Conservation (phyloP, 1,139 yeast genomes). For the Lodderomyces pseudojiufengensis region DNA sequence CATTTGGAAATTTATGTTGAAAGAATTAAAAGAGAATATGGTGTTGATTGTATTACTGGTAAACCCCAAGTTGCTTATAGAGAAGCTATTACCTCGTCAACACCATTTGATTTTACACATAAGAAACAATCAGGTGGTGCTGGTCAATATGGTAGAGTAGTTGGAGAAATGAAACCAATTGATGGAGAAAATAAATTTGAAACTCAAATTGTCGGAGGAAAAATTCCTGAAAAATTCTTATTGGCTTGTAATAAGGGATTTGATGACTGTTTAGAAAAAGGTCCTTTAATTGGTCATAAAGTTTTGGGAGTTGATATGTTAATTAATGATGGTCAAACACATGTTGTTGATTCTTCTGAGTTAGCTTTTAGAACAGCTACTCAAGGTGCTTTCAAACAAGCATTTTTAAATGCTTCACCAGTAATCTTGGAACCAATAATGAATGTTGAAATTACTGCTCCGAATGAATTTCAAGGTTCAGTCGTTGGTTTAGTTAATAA, state of each 20-base stretch:
- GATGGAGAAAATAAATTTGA: conserved; percentile 71
- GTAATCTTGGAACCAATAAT: conserved; percentile 93
- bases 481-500: conserved; percentile 91
- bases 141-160: conserved; percentile 97
- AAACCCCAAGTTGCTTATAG: conserved; percentile 98
- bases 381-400: conserved; percentile 86
- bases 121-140: conserved; percentile 99
- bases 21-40: conserved; percentile 96
- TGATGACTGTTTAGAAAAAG: conserved; percentile 92
- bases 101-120: conserved; percentile 90
- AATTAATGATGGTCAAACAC: conserved; percentile 95
- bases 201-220: conserved; percentile 93
- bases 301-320: conserved; percentile 93
- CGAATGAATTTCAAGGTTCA: conserved; percentile 92
- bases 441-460: conserved; percentile 91
- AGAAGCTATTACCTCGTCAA: conserved; percentile 75
- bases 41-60: conserved; percentile 93
- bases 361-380: conserved; percentile 93
- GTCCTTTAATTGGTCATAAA: conserved; percentile 92
- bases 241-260: conserved; percentile 95
- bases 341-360: conserved; percentile 95
- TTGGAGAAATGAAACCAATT: conserved; percentile 72
- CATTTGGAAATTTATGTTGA: conserved; percentile 96
- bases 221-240: conserved; percentile 90
- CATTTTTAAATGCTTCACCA: conserved; percentile 80